Evolutionary conservation across 164 flowering plant genomes (phyloP).

Genomic region (Berberis vulgaris): DNA sequence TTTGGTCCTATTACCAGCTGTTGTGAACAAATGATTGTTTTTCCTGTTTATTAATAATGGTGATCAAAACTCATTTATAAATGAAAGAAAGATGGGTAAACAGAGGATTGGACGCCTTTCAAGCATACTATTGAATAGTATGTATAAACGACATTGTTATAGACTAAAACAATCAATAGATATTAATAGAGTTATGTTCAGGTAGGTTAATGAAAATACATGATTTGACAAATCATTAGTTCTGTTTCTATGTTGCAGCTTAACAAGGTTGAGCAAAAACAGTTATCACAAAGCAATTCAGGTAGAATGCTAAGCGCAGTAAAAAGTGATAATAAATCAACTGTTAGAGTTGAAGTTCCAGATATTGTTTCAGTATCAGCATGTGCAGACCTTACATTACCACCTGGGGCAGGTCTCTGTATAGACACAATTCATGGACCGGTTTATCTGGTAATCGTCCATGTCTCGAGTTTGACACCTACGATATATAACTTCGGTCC

Average conservation of each 20-base stretch:
- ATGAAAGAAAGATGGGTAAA: no score
- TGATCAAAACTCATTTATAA: no score
- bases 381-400: slow-evolving; percentile 90
- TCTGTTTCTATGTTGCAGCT: slow-evolving; percentile 25
- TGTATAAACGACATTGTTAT: no score
- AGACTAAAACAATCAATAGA: no score
- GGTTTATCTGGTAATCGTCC: slow-evolving; percentile 62
- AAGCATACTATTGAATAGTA: no score
- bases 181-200: no score
- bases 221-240: no score
- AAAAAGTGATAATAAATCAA: slow-evolving; percentile 23
- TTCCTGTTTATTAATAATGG: no score
- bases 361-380: slow-evolving; percentile 41
- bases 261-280: slow-evolving; percentile 43
- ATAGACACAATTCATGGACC: slow-evolving; percentile 81
- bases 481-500: neutral
- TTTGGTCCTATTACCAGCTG: no score
- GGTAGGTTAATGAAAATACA: neutral
- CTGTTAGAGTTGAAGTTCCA: slow-evolving; percentile 47
- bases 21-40: no score
- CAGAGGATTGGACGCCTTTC: no score
- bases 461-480: neutral
- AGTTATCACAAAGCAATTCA: slow-evolving; percentile 35
- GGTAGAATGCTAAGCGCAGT: slow-evolving; percentile 29
- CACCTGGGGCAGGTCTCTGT: slow-evolving; percentile 93